Conservation (phyloP, 2,329 filamentous ascomycete genomes). For the Didymellaceae sp. region DNA sequence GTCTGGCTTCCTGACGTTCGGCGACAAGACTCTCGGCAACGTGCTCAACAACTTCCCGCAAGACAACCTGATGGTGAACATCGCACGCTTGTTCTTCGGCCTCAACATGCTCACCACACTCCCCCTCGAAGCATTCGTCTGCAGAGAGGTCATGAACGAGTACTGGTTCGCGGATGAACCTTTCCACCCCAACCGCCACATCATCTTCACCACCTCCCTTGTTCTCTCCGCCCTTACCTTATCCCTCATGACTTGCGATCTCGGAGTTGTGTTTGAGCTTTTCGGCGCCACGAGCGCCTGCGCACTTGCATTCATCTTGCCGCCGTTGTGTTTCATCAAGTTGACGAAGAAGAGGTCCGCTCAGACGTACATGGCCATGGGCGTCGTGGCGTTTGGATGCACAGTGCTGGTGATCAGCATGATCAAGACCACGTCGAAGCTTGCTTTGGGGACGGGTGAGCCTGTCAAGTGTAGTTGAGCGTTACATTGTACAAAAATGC, state of each 20-base stretch:
- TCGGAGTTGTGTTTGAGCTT: slow-evolving; percentile 93
- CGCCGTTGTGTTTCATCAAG: slow-evolving; percentile 94
- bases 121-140: slow-evolving; percentile 96
- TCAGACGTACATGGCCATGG: slow-evolving; percentile 73
- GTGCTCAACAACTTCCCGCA: slow-evolving; percentile 96
- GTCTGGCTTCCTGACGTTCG: slow-evolving; percentile 90
- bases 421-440: slow-evolving; percentile 40
- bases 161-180: slow-evolving; percentile 77
- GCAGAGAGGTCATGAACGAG: slow-evolving; percentile 92
- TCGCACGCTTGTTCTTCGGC: slow-evolving; percentile 93
- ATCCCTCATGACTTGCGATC: slow-evolving; percentile 86
- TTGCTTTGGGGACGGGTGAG: slow-evolving; percentile 31
- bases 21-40: slow-evolving; percentile 89
- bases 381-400: slow-evolving; percentile 79
- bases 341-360: slow-evolving; percentile 79
- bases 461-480: slow-evolving; percentile 34
- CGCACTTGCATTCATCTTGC: slow-evolving; percentile 92
- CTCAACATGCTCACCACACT: slow-evolving; percentile 98
- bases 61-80: slow-evolving; percentile 90
- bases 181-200: slow-evolving; percentile 82
- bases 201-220: slow-evolving; percentile 82
- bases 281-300: slow-evolving; percentile 95
- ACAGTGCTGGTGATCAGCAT: slow-evolving; percentile 75
- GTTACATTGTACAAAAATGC: slow-evolving; percentile 7
- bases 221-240: slow-evolving; percentile 80